phyloP scores from a whole-genome alignment of 768 basidiomycete species.

The Russula dissimulans region DNA sequence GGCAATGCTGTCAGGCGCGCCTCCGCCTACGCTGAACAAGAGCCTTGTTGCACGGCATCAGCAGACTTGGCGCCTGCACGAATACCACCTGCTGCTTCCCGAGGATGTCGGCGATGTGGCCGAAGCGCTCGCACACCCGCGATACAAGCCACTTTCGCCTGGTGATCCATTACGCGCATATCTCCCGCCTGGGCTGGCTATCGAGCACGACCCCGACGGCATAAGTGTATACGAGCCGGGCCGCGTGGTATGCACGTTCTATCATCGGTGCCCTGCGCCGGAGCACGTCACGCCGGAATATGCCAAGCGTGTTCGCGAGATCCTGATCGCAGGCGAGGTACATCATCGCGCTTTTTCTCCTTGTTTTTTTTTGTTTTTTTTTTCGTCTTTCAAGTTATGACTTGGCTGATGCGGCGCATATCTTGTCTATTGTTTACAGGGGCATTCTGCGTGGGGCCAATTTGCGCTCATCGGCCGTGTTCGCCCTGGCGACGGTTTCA shows the following conservation, averaged over 20 bases:
- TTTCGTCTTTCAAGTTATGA: not conserved
- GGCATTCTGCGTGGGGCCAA: constrained; percentile 88
- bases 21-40: constrained; percentile 57
- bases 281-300: constrained; percentile 15
- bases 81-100: constrained; percentile 47
- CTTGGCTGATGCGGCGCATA: not conserved
- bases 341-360: not conserved
- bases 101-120: constrained; percentile 26
- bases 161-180: constrained; percentile 59
- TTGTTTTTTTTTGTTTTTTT: not conserved
- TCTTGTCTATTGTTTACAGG: constrained; percentile 33
- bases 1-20: constrained; percentile 57
- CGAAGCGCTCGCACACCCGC: constrained; percentile 6
- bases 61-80: constrained; percentile 83
- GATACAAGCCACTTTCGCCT: constrained; percentile 32
- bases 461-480: constrained; percentile 74
- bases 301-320: constrained; percentile 37
- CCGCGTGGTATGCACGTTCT: constrained; percentile 21
- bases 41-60: constrained; percentile 74
- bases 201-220: constrained; percentile 40
- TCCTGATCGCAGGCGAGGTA: constrained; percentile 72
- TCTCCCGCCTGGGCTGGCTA: constrained; percentile 44
- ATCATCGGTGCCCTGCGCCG: constrained; percentile 21
- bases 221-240: constrained; percentile 41
- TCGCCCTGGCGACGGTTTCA: constrained; percentile 71